A percentile compares a stretch with the other conserved stretches of the same genome.
Conservation (phyloP, 371 early-diverging fungal genomes). For the Blakeslea trispora region DNA sequence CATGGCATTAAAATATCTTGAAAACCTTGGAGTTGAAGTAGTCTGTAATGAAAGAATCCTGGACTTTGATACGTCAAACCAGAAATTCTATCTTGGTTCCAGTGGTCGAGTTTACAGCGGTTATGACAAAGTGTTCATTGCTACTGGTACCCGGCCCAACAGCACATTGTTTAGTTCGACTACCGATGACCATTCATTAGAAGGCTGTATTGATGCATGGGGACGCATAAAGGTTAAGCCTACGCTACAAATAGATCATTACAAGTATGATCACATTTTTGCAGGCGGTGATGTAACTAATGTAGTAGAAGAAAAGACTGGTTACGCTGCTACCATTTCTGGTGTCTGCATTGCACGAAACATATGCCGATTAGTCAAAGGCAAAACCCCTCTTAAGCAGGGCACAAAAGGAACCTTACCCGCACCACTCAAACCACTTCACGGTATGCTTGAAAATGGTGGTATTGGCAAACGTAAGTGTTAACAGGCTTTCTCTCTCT, state of each 20-base stretch:
- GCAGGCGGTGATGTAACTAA: conserved; percentile 72
- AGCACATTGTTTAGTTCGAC: conserved; percentile 29
- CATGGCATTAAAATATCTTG: conserved; percentile 53
- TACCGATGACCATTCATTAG: conserved; percentile 25
- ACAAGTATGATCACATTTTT: conserved; percentile 60
- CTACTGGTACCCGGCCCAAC: conserved; percentile 48
- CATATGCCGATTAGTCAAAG: conserved; percentile 52
- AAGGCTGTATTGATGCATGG: conserved; percentile 36
- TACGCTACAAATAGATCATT: conserved; percentile 65
- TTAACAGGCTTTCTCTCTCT: neutral
- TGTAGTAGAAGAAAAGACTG: conserved; percentile 65
- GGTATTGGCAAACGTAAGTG: conserved; percentile 52
- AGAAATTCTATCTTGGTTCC: conserved; percentile 30
- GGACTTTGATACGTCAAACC: conserved; percentile 22
- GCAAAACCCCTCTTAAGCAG: conserved; percentile 43
- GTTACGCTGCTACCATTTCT: conserved; percentile 59
- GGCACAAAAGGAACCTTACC: conserved; percentile 45
- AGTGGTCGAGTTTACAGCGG: conserved; percentile 36
- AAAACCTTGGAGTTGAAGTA: conserved; percentile 63
- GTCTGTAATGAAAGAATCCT: conserved; percentile 62
- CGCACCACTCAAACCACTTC: conserved; percentile 42
- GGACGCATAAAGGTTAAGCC: conserved; percentile 59
- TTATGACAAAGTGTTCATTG: conserved; percentile 40
- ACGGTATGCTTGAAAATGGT: conserved; percentile 43
- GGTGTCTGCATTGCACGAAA: conserved; percentile 58